phyloP scores from a whole-genome alignment of 1,284 basidiomycete species.

The Irpex sp. region DNA sequence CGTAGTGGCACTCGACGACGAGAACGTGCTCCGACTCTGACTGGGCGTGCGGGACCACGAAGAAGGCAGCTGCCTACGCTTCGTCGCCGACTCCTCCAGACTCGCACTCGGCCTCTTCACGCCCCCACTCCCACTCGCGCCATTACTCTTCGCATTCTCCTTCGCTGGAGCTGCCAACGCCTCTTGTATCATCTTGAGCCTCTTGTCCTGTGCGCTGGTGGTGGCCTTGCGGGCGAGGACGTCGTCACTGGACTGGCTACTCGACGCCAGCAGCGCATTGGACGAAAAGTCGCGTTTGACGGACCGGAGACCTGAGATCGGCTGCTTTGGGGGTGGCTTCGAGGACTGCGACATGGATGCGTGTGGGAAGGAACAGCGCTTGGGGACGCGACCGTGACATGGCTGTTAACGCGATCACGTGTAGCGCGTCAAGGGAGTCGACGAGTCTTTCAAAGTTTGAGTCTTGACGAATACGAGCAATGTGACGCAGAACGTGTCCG shows the following conservation, averaged over 20 bases:
- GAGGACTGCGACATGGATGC: constrained; percentile 10
- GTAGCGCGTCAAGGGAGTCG: background rate
- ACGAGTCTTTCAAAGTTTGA: background rate
- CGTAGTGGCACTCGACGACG: no score
- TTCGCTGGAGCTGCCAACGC: constrained; percentile 32
- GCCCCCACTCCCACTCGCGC: background rate
- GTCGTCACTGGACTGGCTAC: constrained; percentile 20
- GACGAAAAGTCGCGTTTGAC: constrained; percentile 31
- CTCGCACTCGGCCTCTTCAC: background rate
- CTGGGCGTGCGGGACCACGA: background rate
- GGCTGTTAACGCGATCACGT: background rate
- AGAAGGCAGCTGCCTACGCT: constrained; percentile 49
- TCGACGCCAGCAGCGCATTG: constrained; percentile 15
- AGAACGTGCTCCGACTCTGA: background rate
- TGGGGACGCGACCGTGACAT: background rate
- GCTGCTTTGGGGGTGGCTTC: constrained; percentile 21
- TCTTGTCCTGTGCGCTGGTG: constrained; percentile 31
- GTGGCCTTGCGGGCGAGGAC: constrained; percentile 8
- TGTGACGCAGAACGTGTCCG: no score
- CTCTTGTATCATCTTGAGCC: constrained; percentile 53
- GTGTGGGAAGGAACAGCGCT: no score
- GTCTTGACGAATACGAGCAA: no score
- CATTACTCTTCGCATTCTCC: constrained; percentile 12
- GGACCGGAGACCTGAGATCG: constrained; percentile 26
- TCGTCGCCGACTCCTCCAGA: constrained; percentile 30